Evolutionary conservation across 148 eudicot species (phyloP), one percentile per base, ranked within the genome.

Genomic region (Rhododendron ovatum): DNA sequence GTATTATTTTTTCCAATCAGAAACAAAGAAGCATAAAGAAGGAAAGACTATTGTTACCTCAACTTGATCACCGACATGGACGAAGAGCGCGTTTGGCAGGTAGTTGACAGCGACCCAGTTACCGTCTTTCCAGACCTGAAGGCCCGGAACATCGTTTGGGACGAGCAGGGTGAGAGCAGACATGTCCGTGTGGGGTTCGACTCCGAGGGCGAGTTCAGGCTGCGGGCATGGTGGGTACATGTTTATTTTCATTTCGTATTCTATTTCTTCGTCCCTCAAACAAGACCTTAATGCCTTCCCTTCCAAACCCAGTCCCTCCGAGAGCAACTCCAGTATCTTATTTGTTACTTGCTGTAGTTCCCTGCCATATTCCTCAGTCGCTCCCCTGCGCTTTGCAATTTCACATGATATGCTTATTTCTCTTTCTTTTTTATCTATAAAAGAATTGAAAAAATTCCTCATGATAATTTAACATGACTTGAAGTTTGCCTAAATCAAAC

Each of bases 161-260:
- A 89, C 83, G 1, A 91, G 91, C 45, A 91, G 39, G 5, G 93
- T 88, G 78, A 91, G 84, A 0, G 93, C 93, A 0, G 91, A 89
- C 90, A 89, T 89, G 80, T 91, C 93, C 0, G 93, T 89, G 79
- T 91, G 93, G 20, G 93, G 80, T 81, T 91, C 91, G 45, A 91
- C 91, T 47, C 93, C 93, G 0, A 91, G 90, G 18, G 89, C 91
- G 17, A 88, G 90, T 22, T 91, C 87, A 22, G 93, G 93, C 7
- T 78, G 88, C 5, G 91, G 93, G 85, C 93, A 91, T 48, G 93
- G 91, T 0, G 93, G 93, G 18, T 91, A 89, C 91, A 91, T 88
- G 89, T 89, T 89, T 50, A 91, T 89, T 81, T 91, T 91, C 93
- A 91, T 91, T 86, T 91, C 91, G 33, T 87, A 48, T 71, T 88